Base-by-base conservation (phyloP, 2,329 filamentous ascomycete species). In the Tolypocladium guangdongense region DNA sequence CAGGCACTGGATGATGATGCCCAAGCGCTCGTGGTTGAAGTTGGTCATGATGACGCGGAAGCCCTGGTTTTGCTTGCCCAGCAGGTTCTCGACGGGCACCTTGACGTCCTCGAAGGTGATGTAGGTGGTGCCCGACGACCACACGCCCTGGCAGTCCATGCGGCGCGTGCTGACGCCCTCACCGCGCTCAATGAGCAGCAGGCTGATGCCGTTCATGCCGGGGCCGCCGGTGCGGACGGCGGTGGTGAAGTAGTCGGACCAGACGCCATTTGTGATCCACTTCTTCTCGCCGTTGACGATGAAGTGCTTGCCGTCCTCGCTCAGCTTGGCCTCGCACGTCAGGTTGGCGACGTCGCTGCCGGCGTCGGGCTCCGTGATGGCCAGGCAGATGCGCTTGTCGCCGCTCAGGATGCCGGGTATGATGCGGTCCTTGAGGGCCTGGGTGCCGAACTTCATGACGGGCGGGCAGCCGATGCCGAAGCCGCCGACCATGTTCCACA, bases 211-310 rank as follows among this genome's bases (percentile, higher is more conserved):
- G 66, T 92, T 91, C 91, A 96, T 97, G 60, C 93, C 93, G 27
- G 82, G 76, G 36, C 84, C 86, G 58, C 87, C 90, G 14, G 93
- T 99, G 56, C 93, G 86, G 39, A 99, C 93, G 30, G 92, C 93
- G 16, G 89, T 95, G 53, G 93, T 97, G 78, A 97, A 97, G 77
- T 97, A 99, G 71, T 99, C 93, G 57, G 79, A 82, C 90, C 90
- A 96, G 65, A 96, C 83, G 65, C 93, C 93, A 73, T 99, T 99
- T 64, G 92, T 97, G 71, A 97, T 97, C 92, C 93, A 97, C 76
- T 99, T 99, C 87, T 99, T 97, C 82, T 96, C 92, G 53, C 93
- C 93, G 66, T 97, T 99, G 73, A 99, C 93, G 62, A 97, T 97
- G 74, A 95, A 99, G 75, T 97, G 90, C 78, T 97, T 97, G 66